Conservation (phyloP, 2,329 filamentous ascomycete species). For the Boeremia exigua region DNA sequence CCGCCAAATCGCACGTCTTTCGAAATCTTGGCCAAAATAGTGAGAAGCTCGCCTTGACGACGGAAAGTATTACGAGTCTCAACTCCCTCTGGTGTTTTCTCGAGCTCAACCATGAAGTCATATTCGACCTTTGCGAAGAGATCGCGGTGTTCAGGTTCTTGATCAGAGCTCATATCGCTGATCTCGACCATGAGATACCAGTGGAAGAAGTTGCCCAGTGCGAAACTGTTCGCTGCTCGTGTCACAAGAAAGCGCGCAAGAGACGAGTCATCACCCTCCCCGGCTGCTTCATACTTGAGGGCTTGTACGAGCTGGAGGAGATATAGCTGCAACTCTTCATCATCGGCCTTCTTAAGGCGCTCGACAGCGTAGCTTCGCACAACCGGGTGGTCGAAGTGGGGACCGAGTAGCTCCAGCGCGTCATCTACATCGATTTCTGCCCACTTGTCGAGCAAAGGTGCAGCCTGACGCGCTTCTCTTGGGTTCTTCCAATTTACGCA, state of each 20-base stretch:
- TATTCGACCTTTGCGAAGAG: constrained; percentile 94
- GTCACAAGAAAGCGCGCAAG: constrained; percentile 88
- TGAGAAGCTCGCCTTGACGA: constrained; percentile 87
- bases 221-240: constrained; percentile 85
- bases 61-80: constrained; percentile 78
- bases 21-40: constrained; percentile 85
- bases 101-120: constrained; percentile 91
- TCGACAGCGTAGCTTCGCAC: constrained; percentile 95
- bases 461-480: constrained; percentile 84
- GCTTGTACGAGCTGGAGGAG: constrained; percentile 94
- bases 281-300: constrained; percentile 70
- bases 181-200: constrained; percentile 99
- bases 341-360: constrained; percentile 86
- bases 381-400: constrained; percentile 85
- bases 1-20: constrained; percentile 84
- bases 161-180: constrained; percentile 79
- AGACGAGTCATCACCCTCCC: constrained; percentile 78
- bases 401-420: constrained; percentile 89
- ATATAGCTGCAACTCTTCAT: constrained; percentile 89
- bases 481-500: constrained; percentile 93
- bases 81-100: constrained; percentile 71
- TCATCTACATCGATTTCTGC: constrained; percentile 97
- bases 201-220: constrained; percentile 91
- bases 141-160: constrained; percentile 75
- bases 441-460: constrained; percentile 90